phyloP scores from a whole-genome alignment of 1,284 basidiomycete species.

The Leccinum pachyderme region DNA sequence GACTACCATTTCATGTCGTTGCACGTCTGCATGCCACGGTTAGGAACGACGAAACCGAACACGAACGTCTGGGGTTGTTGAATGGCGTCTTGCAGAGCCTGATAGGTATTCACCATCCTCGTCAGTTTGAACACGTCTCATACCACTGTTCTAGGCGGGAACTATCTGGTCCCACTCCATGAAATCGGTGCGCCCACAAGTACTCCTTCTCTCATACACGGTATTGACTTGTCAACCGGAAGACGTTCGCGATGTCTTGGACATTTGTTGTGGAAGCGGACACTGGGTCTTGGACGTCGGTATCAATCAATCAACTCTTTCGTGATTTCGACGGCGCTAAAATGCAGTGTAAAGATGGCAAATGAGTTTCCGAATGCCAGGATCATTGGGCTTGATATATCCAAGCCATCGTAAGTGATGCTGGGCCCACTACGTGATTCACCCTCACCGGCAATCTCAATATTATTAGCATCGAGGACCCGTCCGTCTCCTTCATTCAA shows the following conservation, averaged over 20 bases:
- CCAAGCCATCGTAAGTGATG: constrained; percentile 2
- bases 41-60: constrained; percentile 6
- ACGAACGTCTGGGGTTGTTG: constrained; percentile 6
- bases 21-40: neutral
- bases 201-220: too few relatives aligned
- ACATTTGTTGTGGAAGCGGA: constrained; percentile 9
- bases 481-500: constrained; percentile 3
- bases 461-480: neutral
- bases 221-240: neutral
- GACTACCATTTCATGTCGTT: neutral
- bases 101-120: neutral
- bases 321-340: neutral
- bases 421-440: too few relatives aligned
- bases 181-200: neutral
- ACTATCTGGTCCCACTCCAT: constrained; percentile 8
- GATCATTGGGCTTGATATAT: constrained; percentile 9
- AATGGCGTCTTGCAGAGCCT: constrained; percentile 2
- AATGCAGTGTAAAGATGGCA: constrained; percentile 1
- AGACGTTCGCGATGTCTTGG: constrained; percentile 8
- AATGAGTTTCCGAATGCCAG: constrained; percentile 6
- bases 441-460: neutral
- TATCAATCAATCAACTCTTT: neutral
- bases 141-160: neutral
- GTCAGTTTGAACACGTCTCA: neutral
- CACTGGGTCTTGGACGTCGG: constrained; percentile 9